These are phyloP conservation scores for Eimeria maxima DNA, from an alignment of 169 alveolate genomes.

Conservation along the genomic window DNA sequence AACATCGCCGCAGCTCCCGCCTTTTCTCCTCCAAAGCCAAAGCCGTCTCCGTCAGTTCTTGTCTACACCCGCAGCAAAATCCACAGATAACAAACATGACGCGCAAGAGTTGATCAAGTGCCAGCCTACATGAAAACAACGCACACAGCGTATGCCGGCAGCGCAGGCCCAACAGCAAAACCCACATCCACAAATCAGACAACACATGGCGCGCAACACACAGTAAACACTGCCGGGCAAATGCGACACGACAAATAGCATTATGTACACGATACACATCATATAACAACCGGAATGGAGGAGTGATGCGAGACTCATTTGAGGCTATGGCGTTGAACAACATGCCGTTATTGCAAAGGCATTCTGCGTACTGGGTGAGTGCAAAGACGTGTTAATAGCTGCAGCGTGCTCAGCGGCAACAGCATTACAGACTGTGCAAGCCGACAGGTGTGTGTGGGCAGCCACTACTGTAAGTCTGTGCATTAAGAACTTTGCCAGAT, in stretches of 20 bases:
- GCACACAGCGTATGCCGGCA: not conserved
- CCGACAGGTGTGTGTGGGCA: too few relatives aligned
- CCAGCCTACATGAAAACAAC: not conserved
- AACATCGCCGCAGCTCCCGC: slow-evolving; percentile 59
- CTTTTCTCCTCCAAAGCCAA: slow-evolving; percentile 55
- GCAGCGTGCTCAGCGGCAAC: too few relatives aligned
- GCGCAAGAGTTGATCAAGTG: not conserved
- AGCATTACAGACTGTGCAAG: too few relatives aligned
- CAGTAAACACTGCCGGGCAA: not conserved
- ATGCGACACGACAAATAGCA: not conserved
- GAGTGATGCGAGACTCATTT: too few relatives aligned
- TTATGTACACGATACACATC: not conserved
- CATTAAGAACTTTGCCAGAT: too few relatives aligned
- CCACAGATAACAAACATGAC: not conserved
- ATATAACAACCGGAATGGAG: not conserved
- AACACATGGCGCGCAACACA: not conserved
- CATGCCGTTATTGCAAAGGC: too few relatives aligned
- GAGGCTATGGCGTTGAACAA: too few relatives aligned
- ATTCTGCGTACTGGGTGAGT: too few relatives aligned
- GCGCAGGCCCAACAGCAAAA: not conserved
- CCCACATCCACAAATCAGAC: not conserved
- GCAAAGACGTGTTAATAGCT: too few relatives aligned
- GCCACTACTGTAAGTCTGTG: too few relatives aligned
- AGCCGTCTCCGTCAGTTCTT: slow-evolving; percentile 57
- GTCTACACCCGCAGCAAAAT: slow-evolving; percentile 7